A percentile compares a stretch with the other conserved stretches of the same genome.
phyloP scores from a whole-genome alignment of 495 filamentous ascomycete genomes.

The Penicillium soppii region DNA sequence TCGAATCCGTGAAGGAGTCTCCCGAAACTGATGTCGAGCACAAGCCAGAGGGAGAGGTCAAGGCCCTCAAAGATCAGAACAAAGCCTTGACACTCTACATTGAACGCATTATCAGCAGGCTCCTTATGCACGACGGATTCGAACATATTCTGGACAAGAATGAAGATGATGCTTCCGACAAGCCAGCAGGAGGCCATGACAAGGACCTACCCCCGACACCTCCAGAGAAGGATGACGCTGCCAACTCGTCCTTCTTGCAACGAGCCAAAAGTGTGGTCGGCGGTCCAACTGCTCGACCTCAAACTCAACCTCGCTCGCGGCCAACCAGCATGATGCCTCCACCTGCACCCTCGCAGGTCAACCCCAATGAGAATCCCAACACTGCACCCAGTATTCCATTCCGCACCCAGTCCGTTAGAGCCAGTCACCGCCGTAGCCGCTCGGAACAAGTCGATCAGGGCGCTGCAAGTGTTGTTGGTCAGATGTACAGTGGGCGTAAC shows the following conservation, averaged over 20 bases:
- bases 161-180: constrained; percentile 55
- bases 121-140: constrained; percentile 91
- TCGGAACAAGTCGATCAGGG: constrained; percentile 67
- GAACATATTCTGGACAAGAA: constrained; percentile 73
- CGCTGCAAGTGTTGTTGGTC: constrained; percentile 71
- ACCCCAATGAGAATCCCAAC: constrained; percentile 64
- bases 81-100: constrained; percentile 96
- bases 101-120: constrained; percentile 94
- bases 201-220: constrained; percentile 87
- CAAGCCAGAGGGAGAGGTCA: constrained; percentile 75
- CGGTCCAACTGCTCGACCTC: constrained; percentile 37
- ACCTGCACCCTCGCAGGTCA: constrained; percentile 32
- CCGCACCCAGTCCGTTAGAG: constrained; percentile 63
- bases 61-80: constrained; percentile 86
- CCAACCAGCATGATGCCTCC: constrained; percentile 63
- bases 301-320: constrained; percentile 52
- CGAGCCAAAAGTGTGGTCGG: constrained; percentile 72
- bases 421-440: constrained; percentile 57
- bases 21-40: constrained; percentile 58
- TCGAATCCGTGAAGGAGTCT: constrained; percentile 62
- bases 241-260: constrained; percentile 63
- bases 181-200: constrained; percentile 45
- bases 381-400: constrained; percentile 86
- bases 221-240: constrained; percentile 54
- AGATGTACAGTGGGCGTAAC: constrained; percentile 76